Base-by-base conservation (phyloP, 371 early-diverging fungal species). In the Catenaria anguillulae region DNA sequence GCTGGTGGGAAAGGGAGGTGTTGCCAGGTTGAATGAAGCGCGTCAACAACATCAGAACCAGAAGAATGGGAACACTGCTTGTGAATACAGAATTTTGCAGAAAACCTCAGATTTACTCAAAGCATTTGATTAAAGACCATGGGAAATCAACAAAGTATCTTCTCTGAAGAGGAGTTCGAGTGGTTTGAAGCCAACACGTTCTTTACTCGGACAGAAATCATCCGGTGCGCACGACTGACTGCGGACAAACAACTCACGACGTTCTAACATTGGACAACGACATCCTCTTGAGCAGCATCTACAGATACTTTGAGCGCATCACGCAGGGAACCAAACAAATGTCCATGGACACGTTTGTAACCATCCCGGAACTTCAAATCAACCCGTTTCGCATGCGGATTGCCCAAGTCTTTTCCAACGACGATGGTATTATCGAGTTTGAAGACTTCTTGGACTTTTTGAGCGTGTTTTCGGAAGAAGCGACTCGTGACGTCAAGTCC, bases 401-500 rank as follows among this genome's bases (percentile, higher is more conserved):
- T 10, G 62, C 60, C 34, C 40, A 63, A 10, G 63, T 64, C 34
- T 62, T 64, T 23, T 31, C 60, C 63, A 52, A 62, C 23, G 54
- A 62, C 2, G n/a, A 64, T 21, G 37, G 42, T 21, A 29, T 35
- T 5, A 33, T 62, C 42, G 33, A 24, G 4, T 64, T 64, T 23
- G 64, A 63, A 23, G 64, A 64, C 35, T 64, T 63, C 33, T 54
- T 64, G 24, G 64, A 64, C 46, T 64, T 64, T 19, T 36, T 64
- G 13, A 42, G 43, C 48, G 55, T 55, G 21, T 64, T 64, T 43
- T 63, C 64, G 29, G 63, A 64, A 17, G 50, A 62, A n/a, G 64
- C 64, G 2, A 62, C 64, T 4, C 13, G 55, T 8, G 64, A 64
- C 26, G 64, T 64, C 63, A 64, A 64, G 56, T 56, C 64, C 2